Conservation (phyloP, 1,284 basidiomycete genomes). For the Microbotryum saponariae region DNA sequence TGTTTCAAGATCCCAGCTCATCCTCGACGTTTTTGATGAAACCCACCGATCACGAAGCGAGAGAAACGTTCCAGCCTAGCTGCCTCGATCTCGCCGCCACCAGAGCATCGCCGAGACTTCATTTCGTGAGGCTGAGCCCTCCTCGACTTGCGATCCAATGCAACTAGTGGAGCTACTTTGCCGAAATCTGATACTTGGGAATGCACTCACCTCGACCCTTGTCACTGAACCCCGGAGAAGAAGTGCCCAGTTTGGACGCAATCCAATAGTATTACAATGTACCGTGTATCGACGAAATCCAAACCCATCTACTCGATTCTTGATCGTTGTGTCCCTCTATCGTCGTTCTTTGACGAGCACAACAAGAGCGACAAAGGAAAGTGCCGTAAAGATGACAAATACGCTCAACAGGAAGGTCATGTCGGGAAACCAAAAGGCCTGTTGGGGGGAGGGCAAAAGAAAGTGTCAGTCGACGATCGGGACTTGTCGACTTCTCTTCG, state of each 20-base stretch:
- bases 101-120: too few species aligned
- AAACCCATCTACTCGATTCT: background rate
- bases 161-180: too few species aligned
- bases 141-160: too few species aligned
- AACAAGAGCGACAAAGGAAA: constrained; percentile 72
- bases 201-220: constrained; percentile 49
- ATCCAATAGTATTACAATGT: background rate
- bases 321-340: constrained; percentile 47
- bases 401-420: constrained; percentile 72
- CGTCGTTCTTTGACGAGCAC: constrained; percentile 84
- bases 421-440: constrained; percentile 97
- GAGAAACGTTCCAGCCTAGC: too few species aligned
- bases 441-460: background rate
- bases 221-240: background rate
- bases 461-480: constrained; percentile 6
- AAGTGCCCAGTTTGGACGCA: background rate
- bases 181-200: constrained; percentile 50
- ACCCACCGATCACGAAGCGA: too few species aligned
- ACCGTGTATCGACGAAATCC: background rate
- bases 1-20: too few species aligned
- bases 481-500: background rate
- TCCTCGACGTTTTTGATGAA: too few species aligned
- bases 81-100: too few species aligned
- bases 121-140: too few species aligned
- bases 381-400: constrained; percentile 64